phyloP scores from a whole-genome alignment of 768 basidiomycete genomes.

The Tylopilus subfusipes region DNA sequence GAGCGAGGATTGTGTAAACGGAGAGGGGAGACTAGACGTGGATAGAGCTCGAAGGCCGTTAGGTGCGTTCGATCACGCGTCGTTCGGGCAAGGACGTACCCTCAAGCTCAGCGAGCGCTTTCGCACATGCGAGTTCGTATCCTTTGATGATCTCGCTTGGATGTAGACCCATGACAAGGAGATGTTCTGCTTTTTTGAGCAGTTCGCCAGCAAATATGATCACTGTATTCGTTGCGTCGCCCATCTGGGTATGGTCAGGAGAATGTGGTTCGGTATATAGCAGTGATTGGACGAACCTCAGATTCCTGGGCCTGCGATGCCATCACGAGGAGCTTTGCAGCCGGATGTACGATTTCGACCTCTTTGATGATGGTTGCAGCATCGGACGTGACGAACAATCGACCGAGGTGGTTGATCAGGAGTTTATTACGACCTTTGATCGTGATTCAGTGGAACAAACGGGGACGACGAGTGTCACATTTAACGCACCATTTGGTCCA shows the following conservation, averaged over 20 bases:
- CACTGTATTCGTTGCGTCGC: slow-evolving; percentile 94
- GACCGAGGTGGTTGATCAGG: slow-evolving; percentile 94
- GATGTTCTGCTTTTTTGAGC: slow-evolving; percentile 86
- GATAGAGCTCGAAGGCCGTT: slow-evolving; percentile 54
- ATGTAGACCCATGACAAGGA: slow-evolving; percentile 95
- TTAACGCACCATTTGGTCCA: slow-evolving; percentile 87
- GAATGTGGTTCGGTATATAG: neutral
- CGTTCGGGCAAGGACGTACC: slow-evolving; percentile 56
- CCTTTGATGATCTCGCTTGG: slow-evolving; percentile 95
- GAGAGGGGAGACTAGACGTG: slow-evolving; percentile 64
- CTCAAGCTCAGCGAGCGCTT: slow-evolving; percentile 84
- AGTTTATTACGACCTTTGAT: slow-evolving; percentile 89
- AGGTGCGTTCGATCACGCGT: slow-evolving; percentile 10
- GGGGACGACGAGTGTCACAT: neutral
- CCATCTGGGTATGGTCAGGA: slow-evolving; percentile 60
- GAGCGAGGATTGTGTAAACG: slow-evolving; percentile 66
- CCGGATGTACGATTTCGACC: slow-evolving; percentile 97
- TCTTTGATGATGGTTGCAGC: slow-evolving; percentile 98
- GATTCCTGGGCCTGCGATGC: slow-evolving; percentile 94
- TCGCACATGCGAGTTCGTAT: slow-evolving; percentile 85
- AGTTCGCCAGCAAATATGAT: slow-evolving; percentile 94
- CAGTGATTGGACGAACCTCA: slow-evolving; percentile 55
- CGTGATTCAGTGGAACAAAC: slow-evolving; percentile 2
- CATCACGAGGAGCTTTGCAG: slow-evolving; percentile 99
- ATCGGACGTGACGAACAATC: slow-evolving; percentile 96